Evolutionary conservation across 805 yeast species (phyloP), one percentile per base, ranked within the genome.

Genomic region (Priceomyces carsonii): DNA sequence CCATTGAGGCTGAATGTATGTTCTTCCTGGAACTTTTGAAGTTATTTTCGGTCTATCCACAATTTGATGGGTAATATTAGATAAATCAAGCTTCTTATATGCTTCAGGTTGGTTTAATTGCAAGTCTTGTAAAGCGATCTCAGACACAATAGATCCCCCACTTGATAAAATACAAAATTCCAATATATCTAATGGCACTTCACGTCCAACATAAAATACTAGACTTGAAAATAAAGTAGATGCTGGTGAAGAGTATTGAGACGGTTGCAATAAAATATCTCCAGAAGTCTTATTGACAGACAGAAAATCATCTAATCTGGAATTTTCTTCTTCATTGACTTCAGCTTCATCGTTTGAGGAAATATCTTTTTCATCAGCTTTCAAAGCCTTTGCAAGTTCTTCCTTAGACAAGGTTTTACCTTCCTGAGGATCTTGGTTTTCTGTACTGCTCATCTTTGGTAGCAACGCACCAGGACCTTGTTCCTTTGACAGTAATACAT

Each of bases 1-100:
- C 99, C 99, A 93, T 71, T 93, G 99, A 13, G 99, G 99, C 67
- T 93, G 99, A 31, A 91, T 61, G 56, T 93, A 93, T 0, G 95
- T 86, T 70, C 98, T 80, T 33, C 96, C 96, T 42, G 88, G 84
- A 28, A 89, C 87, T 57, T 82, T 86, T 44, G 78, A 73, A 18
- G 73, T 57, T 28, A 91, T 62, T 52, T 80, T 81, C 19, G 99
- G 98, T 63, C 99, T 81, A 63, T 93, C 99, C 45, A 83, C 82
- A 49, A 93, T 83, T 63, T 91, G 98, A 62, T 93, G 99, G 10
- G 99, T 93, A 32, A 93, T 78, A 33, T 72, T 66, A 19, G 79
- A 69, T 37, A 87, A 68, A 55, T 84, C 83, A 43, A 82, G 66
- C 33, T 73, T 72, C 32, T 59, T 53, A 53, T 55, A 71, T 18